Evolutionary conservation across 2,329 filamentous ascomycete species (phyloP).

Genomic region (Grosmannia huntii): DNA sequence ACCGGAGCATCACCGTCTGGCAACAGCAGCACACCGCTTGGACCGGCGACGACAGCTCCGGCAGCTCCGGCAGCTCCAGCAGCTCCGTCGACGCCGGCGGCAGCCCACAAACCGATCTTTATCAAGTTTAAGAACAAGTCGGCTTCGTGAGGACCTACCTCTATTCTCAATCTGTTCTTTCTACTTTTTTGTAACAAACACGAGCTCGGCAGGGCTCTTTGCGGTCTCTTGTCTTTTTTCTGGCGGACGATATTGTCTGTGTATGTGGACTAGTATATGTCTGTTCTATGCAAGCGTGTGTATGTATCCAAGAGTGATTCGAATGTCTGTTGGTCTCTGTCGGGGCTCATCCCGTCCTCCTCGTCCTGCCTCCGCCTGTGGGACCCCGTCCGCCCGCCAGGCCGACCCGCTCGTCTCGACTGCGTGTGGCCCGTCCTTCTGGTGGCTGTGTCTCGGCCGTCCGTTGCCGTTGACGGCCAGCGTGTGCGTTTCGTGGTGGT

Average conservation of each 20-base stretch:
- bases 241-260: too few species aligned
- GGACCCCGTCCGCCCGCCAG: slow-evolving; percentile 7
- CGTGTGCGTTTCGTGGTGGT: neutral
- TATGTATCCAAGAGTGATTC: too few species aligned
- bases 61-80: neutral
- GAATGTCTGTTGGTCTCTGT: too few species aligned
- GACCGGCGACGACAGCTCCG: too few species aligned
- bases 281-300: neutral
- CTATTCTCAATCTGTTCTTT: neutral
- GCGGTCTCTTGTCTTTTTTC: neutral
- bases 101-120: slow-evolving; percentile 7
- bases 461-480: neutral
- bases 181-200: neutral
- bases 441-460: neutral
- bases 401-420: slow-evolving; percentile 20
- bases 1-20: too few species aligned
- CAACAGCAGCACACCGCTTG: too few species aligned
- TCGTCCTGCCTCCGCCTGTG: neutral
- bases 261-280: too few species aligned
- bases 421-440: slow-evolving; percentile 16
- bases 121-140: slow-evolving; percentile 13
- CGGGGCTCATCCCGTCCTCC: neutral
- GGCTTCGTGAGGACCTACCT: neutral
- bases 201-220: neutral
- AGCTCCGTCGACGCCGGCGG: neutral